Percentiles rank a stretch among this genome's conserved stretches.
Evolutionary conservation across 306 rosid genomes (phyloP).

Genomic region (Fagus crenata): DNA sequence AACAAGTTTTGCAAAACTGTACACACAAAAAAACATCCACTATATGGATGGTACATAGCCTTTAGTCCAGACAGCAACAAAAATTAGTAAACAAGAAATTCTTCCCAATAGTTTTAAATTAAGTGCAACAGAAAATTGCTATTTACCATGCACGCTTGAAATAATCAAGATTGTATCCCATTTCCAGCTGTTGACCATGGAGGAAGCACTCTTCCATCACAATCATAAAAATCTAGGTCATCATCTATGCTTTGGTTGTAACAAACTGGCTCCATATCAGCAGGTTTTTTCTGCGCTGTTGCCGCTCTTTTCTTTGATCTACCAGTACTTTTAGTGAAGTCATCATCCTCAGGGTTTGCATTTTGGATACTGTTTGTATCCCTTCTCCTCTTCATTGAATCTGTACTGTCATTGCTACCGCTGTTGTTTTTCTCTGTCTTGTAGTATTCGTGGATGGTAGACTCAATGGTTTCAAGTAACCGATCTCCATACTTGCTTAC

Average conservation of each 20-base stretch:
- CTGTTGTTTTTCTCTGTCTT: conserved; percentile 47
- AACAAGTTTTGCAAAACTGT: neutral
- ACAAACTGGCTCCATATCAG: conserved; percentile 43
- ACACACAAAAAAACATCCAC: neutral
- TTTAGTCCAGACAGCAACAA: neutral
- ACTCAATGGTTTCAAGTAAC: conserved; percentile 69
- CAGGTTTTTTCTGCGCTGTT: conserved; percentile 34
- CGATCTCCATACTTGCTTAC: conserved; percentile 78
- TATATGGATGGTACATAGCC: neutral
- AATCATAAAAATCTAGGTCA: conserved; percentile 54
- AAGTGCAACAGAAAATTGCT: neutral
- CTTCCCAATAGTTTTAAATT: neutral
- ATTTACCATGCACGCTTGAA: neutral
- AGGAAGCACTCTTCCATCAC: conserved; percentile 67
- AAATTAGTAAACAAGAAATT: no score
- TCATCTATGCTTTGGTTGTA: conserved; percentile 46
- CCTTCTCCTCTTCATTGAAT: conserved; percentile 70
- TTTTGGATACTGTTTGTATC: conserved; percentile 30
- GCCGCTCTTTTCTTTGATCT: conserved; percentile 70
- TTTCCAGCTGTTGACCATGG: conserved; percentile 54
- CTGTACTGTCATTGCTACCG: conserved; percentile 70
- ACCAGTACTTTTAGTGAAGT: conserved; percentile 49
- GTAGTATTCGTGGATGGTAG: conserved; percentile 57
- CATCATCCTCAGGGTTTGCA: conserved; percentile 49
- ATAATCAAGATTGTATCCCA: conserved; percentile 6